phyloP scores from a whole-genome alignment of 306 rosid genomes.

The Crataegus laevigata region DNA sequence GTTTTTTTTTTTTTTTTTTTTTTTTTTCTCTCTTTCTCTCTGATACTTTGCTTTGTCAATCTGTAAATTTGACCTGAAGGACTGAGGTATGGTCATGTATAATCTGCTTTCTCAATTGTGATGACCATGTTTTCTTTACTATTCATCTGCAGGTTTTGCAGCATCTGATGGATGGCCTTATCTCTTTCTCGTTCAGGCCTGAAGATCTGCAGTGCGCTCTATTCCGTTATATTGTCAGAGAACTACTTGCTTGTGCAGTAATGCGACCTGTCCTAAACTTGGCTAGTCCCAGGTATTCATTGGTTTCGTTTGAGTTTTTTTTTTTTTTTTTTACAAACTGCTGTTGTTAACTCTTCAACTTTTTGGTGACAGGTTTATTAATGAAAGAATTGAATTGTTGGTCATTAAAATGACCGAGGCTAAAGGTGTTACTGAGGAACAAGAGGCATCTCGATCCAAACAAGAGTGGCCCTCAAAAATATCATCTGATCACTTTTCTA shows the following conservation, averaged over 20 bases:
- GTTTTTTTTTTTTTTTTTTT: conserved; percentile 31
- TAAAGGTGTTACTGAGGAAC: conserved; percentile 32
- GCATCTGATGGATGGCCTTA: conserved; percentile 84
- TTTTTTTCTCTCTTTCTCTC: conserved; percentile 13
- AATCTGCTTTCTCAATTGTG: conserved; percentile 7
- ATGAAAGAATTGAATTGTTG: conserved; percentile 79
- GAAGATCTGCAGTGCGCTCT: conserved; percentile 83
- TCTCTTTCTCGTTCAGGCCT: conserved; percentile 62
- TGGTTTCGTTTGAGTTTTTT: conserved; percentile 16
- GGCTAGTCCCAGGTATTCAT: conserved; percentile 75
- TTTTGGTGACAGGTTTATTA: conserved; percentile 72
- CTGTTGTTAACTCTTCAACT: conserved; percentile 17
- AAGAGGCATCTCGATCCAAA: conserved; percentile 40
- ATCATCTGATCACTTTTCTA: conserved; percentile 55
- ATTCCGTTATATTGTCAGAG: conserved; percentile 77
- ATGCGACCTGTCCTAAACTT: conserved; percentile 82
- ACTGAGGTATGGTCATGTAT: conserved; percentile 4
- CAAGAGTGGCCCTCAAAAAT: conserved; percentile 40
- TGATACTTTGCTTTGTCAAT: conserved; percentile 12
- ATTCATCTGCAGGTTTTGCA: conserved; percentile 73
- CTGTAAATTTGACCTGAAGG: conserved; percentile 13
- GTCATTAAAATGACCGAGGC: conserved; percentile 61
- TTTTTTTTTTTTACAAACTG: conserved; percentile 7
- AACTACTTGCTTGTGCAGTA: conserved; percentile 96
- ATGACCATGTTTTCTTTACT: conserved; percentile 24